Evolutionary conservation across 352 stramenopile genomes (phyloP), one percentile per base, ranked within the genome.

Genomic region (Phytophthora cryptogea): DNA sequence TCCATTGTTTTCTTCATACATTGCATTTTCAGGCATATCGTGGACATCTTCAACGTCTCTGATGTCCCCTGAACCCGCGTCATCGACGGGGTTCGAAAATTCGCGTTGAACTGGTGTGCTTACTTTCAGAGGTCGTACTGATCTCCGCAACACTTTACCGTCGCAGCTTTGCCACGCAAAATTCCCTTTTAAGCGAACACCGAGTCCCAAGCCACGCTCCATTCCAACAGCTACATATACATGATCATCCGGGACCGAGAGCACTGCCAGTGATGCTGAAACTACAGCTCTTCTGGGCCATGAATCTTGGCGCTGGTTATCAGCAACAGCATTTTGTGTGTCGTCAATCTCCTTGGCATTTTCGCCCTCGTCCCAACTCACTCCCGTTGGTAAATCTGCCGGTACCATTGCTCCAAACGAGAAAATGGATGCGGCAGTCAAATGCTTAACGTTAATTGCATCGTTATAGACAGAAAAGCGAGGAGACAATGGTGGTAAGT

Each of bases 151-250:
- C 14, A 70, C 32, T 16, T 70, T 66, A 5, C 62, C 49, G 46
- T 70, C 62, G 14, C 45, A 66, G n/a, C 62, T 70, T 58, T 57
- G 62, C 62, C 55, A 66, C 3, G 45, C 14, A 14, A 62, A 28
- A 11, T 26, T 35, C 2, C 42, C 10, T 8, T 59, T 20, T 26
- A 45, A 49, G 8, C 9, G 23, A 39, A 49, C 27, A 37, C 37
- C 48, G n/a, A 52, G 31, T 5, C 39, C 39, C 14, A 61, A 23
- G 4, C 30, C 45, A 36, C 7, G n/a, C 26, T 57, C 50, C 8
- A 20, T 47, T 35, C 51, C 20, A 36, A 31, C 5, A n/a, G 5
- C 11, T 8, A 28, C n/a, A 20, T 1, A 6, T 8, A 28, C n/a
- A 20, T 1, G 4, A n/a, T 14, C 28, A 3, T 46, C 5, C 4